These are phyloP conservation scores for Eremomyces bilateralis DNA, from an alignment of 495 filamentous ascomycete species.

Conservation along the genomic window DNA sequence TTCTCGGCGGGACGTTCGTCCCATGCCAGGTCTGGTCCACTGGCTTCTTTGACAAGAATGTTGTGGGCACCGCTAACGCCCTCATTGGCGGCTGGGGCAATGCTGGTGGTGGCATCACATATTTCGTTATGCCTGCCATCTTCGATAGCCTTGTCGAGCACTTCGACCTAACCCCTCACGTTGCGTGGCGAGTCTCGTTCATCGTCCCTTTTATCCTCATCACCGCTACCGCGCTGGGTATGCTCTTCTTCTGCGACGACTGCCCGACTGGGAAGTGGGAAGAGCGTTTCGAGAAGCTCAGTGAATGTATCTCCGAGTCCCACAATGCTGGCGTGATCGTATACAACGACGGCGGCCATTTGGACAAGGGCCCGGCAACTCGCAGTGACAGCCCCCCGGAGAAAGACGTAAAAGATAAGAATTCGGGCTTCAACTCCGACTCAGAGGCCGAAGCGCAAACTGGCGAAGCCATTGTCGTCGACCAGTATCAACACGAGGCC, in stretches of 20 bases:
- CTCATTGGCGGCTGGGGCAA: slow-evolving; percentile 77
- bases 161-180: slow-evolving; percentile 34
- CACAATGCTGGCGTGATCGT: slow-evolving; percentile 21
- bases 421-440: slow-evolving; percentile 16
- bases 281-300: slow-evolving; percentile 32
- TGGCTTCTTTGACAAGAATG: slow-evolving; percentile 87
- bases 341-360: slow-evolving; percentile 30
- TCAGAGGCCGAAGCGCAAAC: slow-evolving; percentile 15
- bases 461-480: slow-evolving; percentile 29
- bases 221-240: slow-evolving; percentile 34
- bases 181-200: slow-evolving; percentile 71
- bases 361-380: slow-evolving; percentile 28
- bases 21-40: slow-evolving; percentile 95
- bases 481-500: slow-evolving; percentile 37
- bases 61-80: slow-evolving; percentile 79
- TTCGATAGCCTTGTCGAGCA: slow-evolving; percentile 53
- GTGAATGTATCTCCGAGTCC: not conserved
- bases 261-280: slow-evolving; percentile 70
- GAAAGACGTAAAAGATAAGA: slow-evolving; percentile 10
- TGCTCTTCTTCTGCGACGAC: slow-evolving; percentile 62
- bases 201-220: slow-evolving; percentile 68
- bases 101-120: slow-evolving; percentile 68
- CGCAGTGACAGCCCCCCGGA: slow-evolving; percentile 1
- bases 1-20: slow-evolving; percentile 76
- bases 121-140: slow-evolving; percentile 87